These are phyloP conservation scores for Clarireedia homoeocarpa DNA, from an alignment of 2,329 filamentous ascomycete genomes.

Conservation along the genomic window DNA sequence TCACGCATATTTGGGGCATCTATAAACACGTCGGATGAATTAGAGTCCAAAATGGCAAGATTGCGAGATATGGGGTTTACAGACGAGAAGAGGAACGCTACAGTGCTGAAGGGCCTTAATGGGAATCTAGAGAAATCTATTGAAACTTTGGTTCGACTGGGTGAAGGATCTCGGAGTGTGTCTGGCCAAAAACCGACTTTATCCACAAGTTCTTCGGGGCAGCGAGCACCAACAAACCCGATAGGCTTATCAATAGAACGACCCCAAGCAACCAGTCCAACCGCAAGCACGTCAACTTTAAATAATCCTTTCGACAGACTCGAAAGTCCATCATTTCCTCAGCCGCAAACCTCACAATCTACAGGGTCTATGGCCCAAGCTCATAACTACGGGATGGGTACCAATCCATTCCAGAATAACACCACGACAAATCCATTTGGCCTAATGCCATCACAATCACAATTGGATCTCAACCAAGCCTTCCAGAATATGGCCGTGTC, in stretches of 20 bases:
- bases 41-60: constrained; percentile 68
- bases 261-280: constrained; percentile 14
- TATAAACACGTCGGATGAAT: constrained; percentile 48
- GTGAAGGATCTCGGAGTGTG: constrained; percentile 52
- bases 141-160: constrained; percentile 75
- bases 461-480: constrained; percentile 45
- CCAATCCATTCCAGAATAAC: constrained; percentile 24
- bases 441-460: constrained; percentile 33
- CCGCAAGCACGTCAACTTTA: constrained; percentile 34
- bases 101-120: constrained; percentile 72
- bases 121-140: constrained; percentile 82
- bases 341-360: constrained; percentile 58
- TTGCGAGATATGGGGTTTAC: constrained; percentile 88
- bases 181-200: constrained; percentile 30
- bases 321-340: constrained; percentile 35
- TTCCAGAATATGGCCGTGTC: constrained; percentile 71
- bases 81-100: constrained; percentile 73
- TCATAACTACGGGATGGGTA: constrained; percentile 29
- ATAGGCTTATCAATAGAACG: constrained; percentile 26
- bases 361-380: constrained; percentile 53
- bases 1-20: constrained; percentile 64
- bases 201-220: constrained; percentile 42
- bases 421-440: constrained; percentile 62
- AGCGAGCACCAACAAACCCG: constrained; percentile 37
- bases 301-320: constrained; percentile 59